Conservation (phyloP, 768 basidiomycete species). For the Tricholoma furcatifolium region DNA sequence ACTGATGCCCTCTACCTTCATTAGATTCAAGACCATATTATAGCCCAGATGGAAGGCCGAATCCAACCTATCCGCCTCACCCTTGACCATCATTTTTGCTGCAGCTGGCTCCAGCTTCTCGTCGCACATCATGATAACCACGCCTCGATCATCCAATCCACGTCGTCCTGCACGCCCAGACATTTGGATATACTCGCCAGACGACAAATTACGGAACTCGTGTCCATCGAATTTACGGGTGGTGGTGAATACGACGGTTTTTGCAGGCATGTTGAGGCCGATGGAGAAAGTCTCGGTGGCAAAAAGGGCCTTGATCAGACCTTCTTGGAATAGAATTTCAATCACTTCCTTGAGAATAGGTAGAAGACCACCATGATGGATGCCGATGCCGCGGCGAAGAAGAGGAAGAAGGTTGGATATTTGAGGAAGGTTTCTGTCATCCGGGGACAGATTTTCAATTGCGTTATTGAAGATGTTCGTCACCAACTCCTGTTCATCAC, state of each 20-base stretch:
- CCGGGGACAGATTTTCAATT: conserved; percentile 81
- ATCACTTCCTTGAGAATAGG: conserved; percentile 99
- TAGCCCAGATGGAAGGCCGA: conserved; percentile 99
- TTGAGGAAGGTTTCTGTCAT: conserved; percentile 89
- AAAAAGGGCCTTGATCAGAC: conserved; percentile 95
- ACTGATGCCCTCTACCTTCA: conserved; percentile 98
- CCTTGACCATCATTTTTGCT: conserved; percentile 97
- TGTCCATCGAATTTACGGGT: conserved; percentile 96
- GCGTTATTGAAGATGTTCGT: conserved; percentile 92
- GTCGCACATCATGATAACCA: conserved; percentile 99
- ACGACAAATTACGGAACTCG: conserved; percentile 90
- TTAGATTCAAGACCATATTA: conserved; percentile 98
- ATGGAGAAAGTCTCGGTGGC: conserved; percentile 99
- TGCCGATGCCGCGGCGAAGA: conserved; percentile 92
- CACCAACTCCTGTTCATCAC: conserved; percentile 89
- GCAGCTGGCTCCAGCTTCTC: conserved; percentile 92
- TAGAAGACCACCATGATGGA: conserved; percentile 96
- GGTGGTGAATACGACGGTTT: conserved; percentile 96
- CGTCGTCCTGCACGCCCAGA: conserved; percentile 96
- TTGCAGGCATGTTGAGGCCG: conserved; percentile 98
- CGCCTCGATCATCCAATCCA: conserved; percentile 96
- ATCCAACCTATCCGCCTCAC: conserved; percentile 93
- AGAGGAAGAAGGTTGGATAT: conserved; percentile 91
- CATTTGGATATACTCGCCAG: conserved; percentile 99
- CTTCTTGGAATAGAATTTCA: conserved; percentile 98